phyloP scores from a whole-genome alignment of 768 basidiomycete species.

The Crepidotus variabilis region DNA sequence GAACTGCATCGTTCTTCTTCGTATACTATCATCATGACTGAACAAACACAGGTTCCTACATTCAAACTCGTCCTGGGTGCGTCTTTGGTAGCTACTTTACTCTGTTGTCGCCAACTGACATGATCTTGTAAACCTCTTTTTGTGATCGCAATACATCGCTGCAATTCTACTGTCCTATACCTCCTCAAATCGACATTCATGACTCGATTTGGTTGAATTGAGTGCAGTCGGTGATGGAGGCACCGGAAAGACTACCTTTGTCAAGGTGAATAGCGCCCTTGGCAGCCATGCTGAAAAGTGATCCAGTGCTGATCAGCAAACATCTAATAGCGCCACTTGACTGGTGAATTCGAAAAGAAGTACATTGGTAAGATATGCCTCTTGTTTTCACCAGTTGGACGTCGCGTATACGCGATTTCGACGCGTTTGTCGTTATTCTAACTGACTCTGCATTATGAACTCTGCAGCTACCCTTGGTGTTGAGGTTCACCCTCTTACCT shows the following conservation, averaged over 20 bases:
- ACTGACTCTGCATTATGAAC: conserved; percentile 13
- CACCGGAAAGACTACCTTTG: conserved; percentile 97
- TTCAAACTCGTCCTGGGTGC: conserved; percentile 99
- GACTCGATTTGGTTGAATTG: conserved; percentile 14
- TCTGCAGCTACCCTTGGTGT: conserved; percentile 94
- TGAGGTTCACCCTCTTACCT: conserved; percentile 94
- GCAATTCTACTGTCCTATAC: conserved; percentile 12
- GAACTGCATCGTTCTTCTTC: conserved; percentile 23
- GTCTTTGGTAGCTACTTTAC: conserved; percentile 22
- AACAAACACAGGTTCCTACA: conserved; percentile 57
- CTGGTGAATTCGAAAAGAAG: conserved; percentile 99
- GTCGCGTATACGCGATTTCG: conserved; percentile 15
- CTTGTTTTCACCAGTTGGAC: conserved; percentile 8
- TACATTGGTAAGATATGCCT: conserved; percentile 75
- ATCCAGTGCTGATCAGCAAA: conserved; percentile 56
- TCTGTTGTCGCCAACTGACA: conserved; percentile 21
- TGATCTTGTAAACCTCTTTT: conserved; percentile 26
- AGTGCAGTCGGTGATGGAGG: conserved; percentile 88
- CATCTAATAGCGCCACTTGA: conserved; percentile 82
- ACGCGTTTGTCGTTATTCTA: conserved; percentile 12
- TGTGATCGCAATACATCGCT: conserved; percentile 15
- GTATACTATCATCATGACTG: conserved; percentile 38
- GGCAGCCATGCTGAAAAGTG: conserved; percentile 20
- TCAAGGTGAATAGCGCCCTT: conserved; percentile 64
- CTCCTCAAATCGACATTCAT: conserved; percentile 13